These are phyloP conservation scores for Cardamine chenopodiifolia DNA, from an alignment of 345 rosid species.

Conservation along the genomic window DNA sequence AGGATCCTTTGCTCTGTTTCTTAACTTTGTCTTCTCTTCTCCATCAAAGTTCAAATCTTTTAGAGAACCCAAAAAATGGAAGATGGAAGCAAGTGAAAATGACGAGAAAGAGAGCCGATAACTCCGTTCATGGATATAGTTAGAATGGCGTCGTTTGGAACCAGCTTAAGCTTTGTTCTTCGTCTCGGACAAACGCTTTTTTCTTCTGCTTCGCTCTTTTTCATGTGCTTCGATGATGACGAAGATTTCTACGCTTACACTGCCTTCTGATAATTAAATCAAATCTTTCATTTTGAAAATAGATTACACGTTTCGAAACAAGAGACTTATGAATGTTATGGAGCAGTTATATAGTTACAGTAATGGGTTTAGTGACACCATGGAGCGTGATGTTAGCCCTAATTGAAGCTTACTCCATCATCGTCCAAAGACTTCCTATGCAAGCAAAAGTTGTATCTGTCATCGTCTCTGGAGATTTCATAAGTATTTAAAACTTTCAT, in stretches of 20 bases:
- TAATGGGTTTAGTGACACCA: constrained; percentile 71
- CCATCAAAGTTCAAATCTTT: constrained; percentile 1
- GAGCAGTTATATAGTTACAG: constrained; percentile 64
- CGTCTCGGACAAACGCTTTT: constrained; percentile 60
- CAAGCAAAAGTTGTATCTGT: constrained; percentile 50
- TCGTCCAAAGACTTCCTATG: constrained; percentile 47
- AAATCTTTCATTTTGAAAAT: not conserved
- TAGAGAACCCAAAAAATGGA: constrained; percentile 16
- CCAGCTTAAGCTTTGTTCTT: constrained; percentile 60
- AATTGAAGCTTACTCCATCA: constrained; percentile 60
- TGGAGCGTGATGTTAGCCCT: constrained; percentile 62
- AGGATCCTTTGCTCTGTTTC: constrained; percentile 28
- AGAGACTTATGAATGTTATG: constrained; percentile 13
- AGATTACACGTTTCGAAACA: too few species aligned
- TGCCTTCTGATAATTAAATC: constrained; percentile 54
- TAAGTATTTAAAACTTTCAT: constrained; percentile 25
- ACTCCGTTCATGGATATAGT: constrained; percentile 17
- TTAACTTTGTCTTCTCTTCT: constrained; percentile 1
- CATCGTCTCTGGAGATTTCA: constrained; percentile 62
- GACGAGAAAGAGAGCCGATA: constrained; percentile 7
- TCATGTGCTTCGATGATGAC: constrained; percentile 59
- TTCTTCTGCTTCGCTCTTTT: constrained; percentile 58
- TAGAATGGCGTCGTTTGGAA: constrained; percentile 55
- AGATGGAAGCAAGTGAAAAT: not conserved
- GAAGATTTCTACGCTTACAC: constrained; percentile 61